These are phyloP conservation scores for Mycena latifolia DNA, from an alignment of 768 basidiomycete species.

Conservation along the genomic window DNA sequence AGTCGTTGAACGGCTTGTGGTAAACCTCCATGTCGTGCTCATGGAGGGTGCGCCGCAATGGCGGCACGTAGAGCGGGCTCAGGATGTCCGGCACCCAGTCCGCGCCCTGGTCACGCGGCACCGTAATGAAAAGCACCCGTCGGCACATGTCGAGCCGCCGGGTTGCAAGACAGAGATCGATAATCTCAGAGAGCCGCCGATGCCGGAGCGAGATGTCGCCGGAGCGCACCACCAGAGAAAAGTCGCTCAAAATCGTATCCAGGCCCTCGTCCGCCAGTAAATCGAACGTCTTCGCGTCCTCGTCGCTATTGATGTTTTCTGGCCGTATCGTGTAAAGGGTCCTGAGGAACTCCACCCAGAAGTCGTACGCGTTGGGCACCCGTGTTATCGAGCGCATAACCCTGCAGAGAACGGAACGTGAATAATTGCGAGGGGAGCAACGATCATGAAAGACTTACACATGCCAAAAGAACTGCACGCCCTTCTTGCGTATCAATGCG, in stretches of 20 bases:
- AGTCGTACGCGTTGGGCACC: conserved; percentile 35
- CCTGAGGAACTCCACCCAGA: conserved; percentile 34
- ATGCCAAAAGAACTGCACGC: conserved; percentile 32
- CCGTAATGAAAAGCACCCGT: conserved; percentile 32
- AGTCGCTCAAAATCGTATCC: conserved; percentile 33
- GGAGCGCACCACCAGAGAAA: conserved; percentile 24
- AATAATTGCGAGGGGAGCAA: neutral
- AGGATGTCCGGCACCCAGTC: conserved; percentile 33
- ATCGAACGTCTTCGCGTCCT: conserved; percentile 26
- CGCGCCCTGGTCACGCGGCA: conserved; percentile 30
- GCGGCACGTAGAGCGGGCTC: conserved; percentile 24
- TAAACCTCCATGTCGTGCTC: conserved; percentile 32
- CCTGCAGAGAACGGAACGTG: conserved; percentile 9
- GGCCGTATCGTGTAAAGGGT: conserved; percentile 22
- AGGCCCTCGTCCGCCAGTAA: conserved; percentile 31
- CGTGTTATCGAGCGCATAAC: conserved; percentile 29
- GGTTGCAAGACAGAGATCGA: conserved; percentile 30
- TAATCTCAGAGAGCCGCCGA: conserved; percentile 35
- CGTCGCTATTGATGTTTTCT: conserved; percentile 25
- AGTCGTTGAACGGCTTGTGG: conserved; percentile 35
- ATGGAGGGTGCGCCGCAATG: conserved; percentile 22
- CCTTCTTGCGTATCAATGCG: conserved; percentile 28
- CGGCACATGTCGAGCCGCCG: conserved; percentile 37
- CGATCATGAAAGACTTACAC: conserved; percentile 19
- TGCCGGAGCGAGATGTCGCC: conserved; percentile 29